Evolutionary conservation across 176 grass and related monocot species (phyloP), one percentile per base, ranked within the genome.

Genomic region (Thalia dealbata): DNA sequence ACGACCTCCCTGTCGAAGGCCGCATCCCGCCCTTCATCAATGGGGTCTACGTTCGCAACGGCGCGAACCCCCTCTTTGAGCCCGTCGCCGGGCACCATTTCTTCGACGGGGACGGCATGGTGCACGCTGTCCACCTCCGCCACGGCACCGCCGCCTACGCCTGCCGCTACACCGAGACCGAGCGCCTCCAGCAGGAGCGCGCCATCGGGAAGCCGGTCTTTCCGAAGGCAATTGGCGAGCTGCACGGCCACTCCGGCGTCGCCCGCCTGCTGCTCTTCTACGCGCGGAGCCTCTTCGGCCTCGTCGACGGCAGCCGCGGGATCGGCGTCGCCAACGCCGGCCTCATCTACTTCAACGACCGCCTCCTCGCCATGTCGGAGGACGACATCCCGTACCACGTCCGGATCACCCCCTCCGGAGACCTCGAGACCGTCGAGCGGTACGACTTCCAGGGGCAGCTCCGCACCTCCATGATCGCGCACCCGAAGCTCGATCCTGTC

Each of bases 321-420:
- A 78, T 71, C 7, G 95, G 95, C 0, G 95, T 97, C 41, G 90
- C 95, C 29, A 97, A 97, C 91, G 95, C 95, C 3, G 95, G 95
- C 0, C 82, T 97, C 6, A 76, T 93, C 16, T 97, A 75, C 77
- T 87, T 91, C n/a, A 58, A 91, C 79, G 44, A 29, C n/a, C 95
- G 81, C 77, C 88, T 97, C 43, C 87, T 97, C 73, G 95, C 95
- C 87, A 97, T 97, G 95, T 97, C 95, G 3, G 95, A 97, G 80
- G 90, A 97, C 70, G 95, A 97, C 83, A 87, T 91, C 50, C 95
- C 95, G 0, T 97, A 97, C 79, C 90, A 97, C 64, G 95, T 97
- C 27, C 85, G 85, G n/a, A 42, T 97, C 56, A 91, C 87, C 0
- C 19, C 51, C 25, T 78, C 79, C 38, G 95, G 87, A 7, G 90